These are phyloP conservation scores for Solanum peruvianum DNA, from an alignment of 257 asterid species.

Conservation along the genomic window DNA sequence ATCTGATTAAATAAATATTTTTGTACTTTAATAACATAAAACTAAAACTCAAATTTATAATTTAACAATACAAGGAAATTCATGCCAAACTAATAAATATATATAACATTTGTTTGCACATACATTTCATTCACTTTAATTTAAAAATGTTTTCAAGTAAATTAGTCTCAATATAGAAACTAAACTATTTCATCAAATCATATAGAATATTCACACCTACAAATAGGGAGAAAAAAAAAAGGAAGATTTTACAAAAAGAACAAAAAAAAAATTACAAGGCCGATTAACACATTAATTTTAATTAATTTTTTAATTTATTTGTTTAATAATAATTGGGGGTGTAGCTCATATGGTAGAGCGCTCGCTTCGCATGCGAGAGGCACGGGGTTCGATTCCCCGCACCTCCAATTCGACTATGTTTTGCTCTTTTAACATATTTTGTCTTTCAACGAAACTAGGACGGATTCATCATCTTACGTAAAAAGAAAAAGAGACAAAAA, in stretches of 20 bases:
- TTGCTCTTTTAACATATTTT: too few relatives aligned
- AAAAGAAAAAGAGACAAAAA: too few relatives aligned
- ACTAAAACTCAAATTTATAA: not conserved
- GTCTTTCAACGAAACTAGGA: too few relatives aligned
- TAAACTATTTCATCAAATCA: not conserved
- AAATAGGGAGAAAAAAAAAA: too few relatives aligned
- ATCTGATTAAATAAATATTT: too few relatives aligned
- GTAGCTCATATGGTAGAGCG: slow-evolving; percentile 36
- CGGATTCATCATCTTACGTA: too few relatives aligned
- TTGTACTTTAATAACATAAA: too few relatives aligned
- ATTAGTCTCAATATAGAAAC: not conserved
- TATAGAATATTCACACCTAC: not conserved
- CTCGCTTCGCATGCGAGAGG: slow-evolving; percentile 99
- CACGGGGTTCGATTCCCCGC: slow-evolving; percentile 99
- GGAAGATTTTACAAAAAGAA: not conserved
- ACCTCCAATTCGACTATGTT: slow-evolving; percentile 28
- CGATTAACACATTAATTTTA: not conserved
- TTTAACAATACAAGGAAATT: too few relatives aligned
- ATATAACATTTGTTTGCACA: not conserved
- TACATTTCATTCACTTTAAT: not conserved
- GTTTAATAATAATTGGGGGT: not conserved
- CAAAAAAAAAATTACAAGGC: not conserved
- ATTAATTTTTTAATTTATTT: not conserved
- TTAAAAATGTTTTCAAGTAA: too few relatives aligned
- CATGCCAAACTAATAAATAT: too few relatives aligned